A percentile compares a stretch with the other conserved stretches of the same genome.
These are phyloP conservation scores for Suhomyces canberraensis DNA, from an alignment of 805 yeast genomes.

Conservation along the genomic window DNA sequence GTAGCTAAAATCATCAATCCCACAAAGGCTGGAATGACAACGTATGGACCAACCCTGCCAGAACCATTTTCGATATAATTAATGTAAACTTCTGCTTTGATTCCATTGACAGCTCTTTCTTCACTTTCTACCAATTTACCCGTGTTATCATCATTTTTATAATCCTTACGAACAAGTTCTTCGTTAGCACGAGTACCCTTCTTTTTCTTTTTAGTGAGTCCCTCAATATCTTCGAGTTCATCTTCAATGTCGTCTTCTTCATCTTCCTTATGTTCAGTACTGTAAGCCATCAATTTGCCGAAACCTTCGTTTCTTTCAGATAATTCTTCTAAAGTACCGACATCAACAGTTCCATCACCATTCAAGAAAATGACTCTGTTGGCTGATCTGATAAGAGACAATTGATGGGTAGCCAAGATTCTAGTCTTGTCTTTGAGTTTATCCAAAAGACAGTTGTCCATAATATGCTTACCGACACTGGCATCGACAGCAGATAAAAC, in stretches of 20 bases:
- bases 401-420: constrained; percentile 37
- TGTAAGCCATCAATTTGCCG: constrained; percentile 20
- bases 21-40: constrained; percentile 21
- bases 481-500: constrained; percentile 85
- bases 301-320: constrained; percentile 4
- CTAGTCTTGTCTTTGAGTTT: constrained; percentile 39
- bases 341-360: constrained; percentile 30
- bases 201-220: constrained; percentile 3
- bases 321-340: constrained; percentile 28
- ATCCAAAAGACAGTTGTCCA: constrained; percentile 65
- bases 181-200: constrained; percentile 20
- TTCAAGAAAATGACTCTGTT: constrained; percentile 29
- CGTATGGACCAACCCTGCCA: constrained; percentile 20
- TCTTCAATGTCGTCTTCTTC: constrained; percentile 12
- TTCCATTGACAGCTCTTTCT: constrained; percentile 21
- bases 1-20: constrained; percentile 32
- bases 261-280: constrained; percentile 21
- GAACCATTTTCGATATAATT: constrained; percentile 30
- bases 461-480: constrained; percentile 77
- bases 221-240: constrained; percentile 11
- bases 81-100: constrained; percentile 29
- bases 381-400: constrained; percentile 32
- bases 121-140: constrained; percentile 15
- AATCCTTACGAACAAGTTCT: constrained; percentile 31
- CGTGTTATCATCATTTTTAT: constrained; percentile 17